Base-by-base conservation (phyloP, 805 yeast genomes). In the Maudiozyma saulgeensis region DNA sequence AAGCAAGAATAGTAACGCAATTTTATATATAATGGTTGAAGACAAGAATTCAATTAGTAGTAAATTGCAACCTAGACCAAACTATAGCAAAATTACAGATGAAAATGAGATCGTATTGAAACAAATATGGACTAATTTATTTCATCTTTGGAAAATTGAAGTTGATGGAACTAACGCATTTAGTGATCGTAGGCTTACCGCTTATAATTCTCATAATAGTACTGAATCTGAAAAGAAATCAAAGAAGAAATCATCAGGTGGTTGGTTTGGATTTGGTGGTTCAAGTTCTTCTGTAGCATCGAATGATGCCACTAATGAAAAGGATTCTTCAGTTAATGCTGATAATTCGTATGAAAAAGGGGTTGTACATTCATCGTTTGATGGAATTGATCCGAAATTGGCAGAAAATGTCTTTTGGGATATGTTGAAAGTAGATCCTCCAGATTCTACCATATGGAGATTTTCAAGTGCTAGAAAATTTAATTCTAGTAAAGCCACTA, bases 391-490 rank as follows among this genome's bases (percentile, higher is more conserved):
- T 23, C 77, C 83, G 0, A 73, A 72, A 21, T 73, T 72, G 19
- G 60, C 81, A 8, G 77, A 78, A 53, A 64, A 64, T 8, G 74
- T 76, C 53, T 73, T 81, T 61, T 78, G 84, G 83, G 62, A 69
- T 41, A 73, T 81, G 73, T 60, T 80, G 46, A 81, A 91, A 68
- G 76, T 80, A 41, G 98, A 91, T 64, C 74, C 82, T 44, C 85
- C 95, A 3, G 99, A 93, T 66, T 83, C 85, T 58, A 67, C 82
- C 56, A 46, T 87, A 31, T 72, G 90, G 60, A 77, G 95, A 59
- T 90, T 84, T 59, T 68, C 87, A 25, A 76, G 96, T 57, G 96
- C 96, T 38, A 81, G 96, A 68, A 88, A 88, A 68, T 88, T 88
- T 82, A 80, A 84, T 55, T 73, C 81, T 21, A 82, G 80, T 56